These are phyloP conservation scores for Beta vulgaris DNA, from an alignment of 148 eudicot genomes.

Conservation along the genomic window DNA sequence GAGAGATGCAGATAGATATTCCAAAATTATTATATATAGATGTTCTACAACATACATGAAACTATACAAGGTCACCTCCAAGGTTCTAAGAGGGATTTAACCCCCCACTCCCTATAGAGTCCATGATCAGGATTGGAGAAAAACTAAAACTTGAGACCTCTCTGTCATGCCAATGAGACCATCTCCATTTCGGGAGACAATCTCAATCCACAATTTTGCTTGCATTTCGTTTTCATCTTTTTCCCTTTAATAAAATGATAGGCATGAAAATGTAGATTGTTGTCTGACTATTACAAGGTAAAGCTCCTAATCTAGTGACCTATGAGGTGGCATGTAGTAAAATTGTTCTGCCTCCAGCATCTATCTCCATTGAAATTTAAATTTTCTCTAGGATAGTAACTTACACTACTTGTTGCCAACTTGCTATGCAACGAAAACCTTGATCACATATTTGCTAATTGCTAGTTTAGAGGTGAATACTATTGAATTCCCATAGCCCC, in stretches of 20 bases:
- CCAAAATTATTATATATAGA: too few species aligned
- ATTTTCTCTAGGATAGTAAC: too few species aligned
- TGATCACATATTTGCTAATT: too few species aligned
- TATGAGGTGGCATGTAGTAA: background rate
- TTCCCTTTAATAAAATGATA: background rate
- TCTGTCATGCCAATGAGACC: background rate
- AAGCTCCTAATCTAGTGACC: background rate
- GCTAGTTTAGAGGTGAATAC: too few species aligned
- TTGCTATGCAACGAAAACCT: too few species aligned
- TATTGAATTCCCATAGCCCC: background rate
- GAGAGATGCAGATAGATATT: too few species aligned
- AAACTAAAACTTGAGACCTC: background rate
- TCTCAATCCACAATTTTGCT: background rate
- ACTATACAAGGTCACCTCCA: background rate
- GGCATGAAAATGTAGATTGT: background rate
- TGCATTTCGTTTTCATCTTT: background rate
- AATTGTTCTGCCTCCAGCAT: background rate
- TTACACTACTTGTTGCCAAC: too few species aligned
- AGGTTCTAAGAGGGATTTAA: background rate
- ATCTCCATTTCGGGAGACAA: background rate
- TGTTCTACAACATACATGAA: background rate
- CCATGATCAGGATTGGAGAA: background rate
- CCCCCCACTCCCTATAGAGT: background rate
- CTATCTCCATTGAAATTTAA: background rate
- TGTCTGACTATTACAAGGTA: background rate